A percentile compares a stretch with the other conserved stretches of the same genome.
Conservation (phyloP, 805 yeast species). For the Candida sakaeoensis region DNA sequence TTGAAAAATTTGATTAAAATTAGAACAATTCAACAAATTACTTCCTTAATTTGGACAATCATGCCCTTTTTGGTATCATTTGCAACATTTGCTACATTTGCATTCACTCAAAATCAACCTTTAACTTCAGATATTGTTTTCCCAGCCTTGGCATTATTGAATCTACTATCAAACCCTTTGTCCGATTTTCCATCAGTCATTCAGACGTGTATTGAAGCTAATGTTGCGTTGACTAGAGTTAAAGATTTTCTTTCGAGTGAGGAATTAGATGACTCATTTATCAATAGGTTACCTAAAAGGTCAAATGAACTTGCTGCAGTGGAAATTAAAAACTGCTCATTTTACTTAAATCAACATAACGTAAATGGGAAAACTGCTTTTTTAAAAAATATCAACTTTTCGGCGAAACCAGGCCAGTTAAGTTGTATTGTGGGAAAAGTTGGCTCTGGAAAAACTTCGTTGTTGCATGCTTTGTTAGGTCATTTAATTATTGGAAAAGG, state of each 20-base stretch:
- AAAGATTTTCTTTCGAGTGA: slow-evolving; percentile 45
- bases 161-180: slow-evolving; percentile 56
- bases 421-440: slow-evolving; percentile 65
- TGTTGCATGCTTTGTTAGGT: slow-evolving; percentile 53
- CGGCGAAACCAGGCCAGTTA: slow-evolving; percentile 50
- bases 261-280: slow-evolving; percentile 39
- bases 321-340: slow-evolving; percentile 44
- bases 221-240: slow-evolving; percentile 56
- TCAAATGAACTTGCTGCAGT: slow-evolving; percentile 19
- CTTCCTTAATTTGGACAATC: slow-evolving; percentile 58
- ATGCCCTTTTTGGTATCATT: slow-evolving; percentile 66
- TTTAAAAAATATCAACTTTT: slow-evolving; percentile 44
- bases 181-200: slow-evolving; percentile 55
- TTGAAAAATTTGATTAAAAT: slow-evolving; percentile 47
- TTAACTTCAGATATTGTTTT: slow-evolving; percentile 66
- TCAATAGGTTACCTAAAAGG: slow-evolving; percentile 8
- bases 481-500: slow-evolving; percentile 29
- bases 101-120: slow-evolving; percentile 40
- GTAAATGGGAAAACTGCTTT: slow-evolving; percentile 28
- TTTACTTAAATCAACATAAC: slow-evolving; percentile 45
- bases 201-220: slow-evolving; percentile 54
- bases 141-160: slow-evolving; percentile 62
- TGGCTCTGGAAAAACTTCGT: slow-evolving; percentile 65
- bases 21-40: slow-evolving; percentile 39
- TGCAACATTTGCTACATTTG: slow-evolving; percentile 54